Base-by-base conservation (phyloP, 305 asterid genomes). In the Rubia peregrina region DNA sequence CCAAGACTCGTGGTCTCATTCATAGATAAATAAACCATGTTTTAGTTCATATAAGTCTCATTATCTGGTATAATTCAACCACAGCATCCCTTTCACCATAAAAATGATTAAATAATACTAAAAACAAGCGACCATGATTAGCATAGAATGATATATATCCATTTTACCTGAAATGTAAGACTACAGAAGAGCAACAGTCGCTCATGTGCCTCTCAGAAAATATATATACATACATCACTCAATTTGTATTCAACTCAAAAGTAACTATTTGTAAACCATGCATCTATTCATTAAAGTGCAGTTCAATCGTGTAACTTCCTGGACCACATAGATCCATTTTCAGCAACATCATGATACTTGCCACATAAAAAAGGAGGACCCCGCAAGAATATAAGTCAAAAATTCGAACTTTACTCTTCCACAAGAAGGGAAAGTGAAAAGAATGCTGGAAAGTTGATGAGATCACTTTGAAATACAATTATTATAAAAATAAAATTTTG, bases 321-420 rank as follows among this genome's bases (percentile, higher is more conserved):
- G 11, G 30, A 38, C 49, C 68, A 63, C 7, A 49, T 38, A 62
- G 43, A 51, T 57, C 33, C 62, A 57, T 19, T 57, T 57, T 21
- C 63, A 33, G 21, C 16, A 46, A 14, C 42, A 13, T 68, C 26
- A 24, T 9, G 24, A 49, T 38, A 68, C n/a, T 68, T 49, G 46
- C 30, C n/a, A 16, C 57, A 66, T 16, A 66, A 13, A 17, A 33
- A 68, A 49, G 36, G 44, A 48, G 36, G 43, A 30, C n/a, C 19
- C 41, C 41, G 0, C 56, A 14, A 14, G 70, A 21, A 43, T 22
- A 43, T 43, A 67, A 11, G 22, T 4, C 19, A 24, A 62, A 33
- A 14, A 62, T 62, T 30, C 17, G 46, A 36, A 62, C 46, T 33
- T 41, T 36, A 62, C n/a, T 33, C 67, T 62, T 62, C 67, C 67